Base-by-base conservation (phyloP, 768 basidiomycete genomes). In the Lactarius deliciosus region DNA sequence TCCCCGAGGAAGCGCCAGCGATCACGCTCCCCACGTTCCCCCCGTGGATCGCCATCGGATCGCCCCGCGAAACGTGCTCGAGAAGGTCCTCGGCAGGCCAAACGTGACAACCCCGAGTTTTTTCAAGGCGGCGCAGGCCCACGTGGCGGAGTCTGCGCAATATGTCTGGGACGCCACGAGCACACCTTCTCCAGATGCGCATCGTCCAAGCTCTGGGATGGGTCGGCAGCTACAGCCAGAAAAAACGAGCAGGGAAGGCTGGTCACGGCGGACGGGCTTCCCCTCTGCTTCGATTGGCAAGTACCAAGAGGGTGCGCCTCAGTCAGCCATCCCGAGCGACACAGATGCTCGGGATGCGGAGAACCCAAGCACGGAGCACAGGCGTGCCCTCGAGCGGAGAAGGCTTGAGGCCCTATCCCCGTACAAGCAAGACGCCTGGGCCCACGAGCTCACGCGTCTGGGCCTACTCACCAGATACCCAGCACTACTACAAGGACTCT, bases 331-430 rank as follows among this genome's bases (percentile, higher is more conserved):
- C 4, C 16, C 4, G 41, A 43, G 5, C 2, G 18, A 2, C 41
- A 43, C 53, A 22, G 76, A 13, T 83, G 81, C 73, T 81, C 80
- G 0, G 81, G 82, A 1, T 82, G 82, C 59, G 77, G 79, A 40
- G 59, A 66, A 0, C 7, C 69, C 50, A 43, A 50, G 38, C 80
- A 83, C 57, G 77, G 82, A 34, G 81, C 82, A 72, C 72, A 77
- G 45, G 58, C 40, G 0, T 83, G 82, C 70, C 73, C 76, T 78
- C 73, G 63, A 58, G 75, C 73, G 11, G 72, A 76, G 77, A 74
- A 69, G 25, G 60, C 63, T 5, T 70, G 66, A 72, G 0, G 72
- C 76, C 0, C 55, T 68, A 50, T 79, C 79, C 0, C 80, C 78
- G 0, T 79, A 81, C 64, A 60, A 70, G 0, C 64, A 74, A 0